Conservation (phyloP, 495 filamentous ascomycete species). For the Bathelium albidoporum region DNA sequence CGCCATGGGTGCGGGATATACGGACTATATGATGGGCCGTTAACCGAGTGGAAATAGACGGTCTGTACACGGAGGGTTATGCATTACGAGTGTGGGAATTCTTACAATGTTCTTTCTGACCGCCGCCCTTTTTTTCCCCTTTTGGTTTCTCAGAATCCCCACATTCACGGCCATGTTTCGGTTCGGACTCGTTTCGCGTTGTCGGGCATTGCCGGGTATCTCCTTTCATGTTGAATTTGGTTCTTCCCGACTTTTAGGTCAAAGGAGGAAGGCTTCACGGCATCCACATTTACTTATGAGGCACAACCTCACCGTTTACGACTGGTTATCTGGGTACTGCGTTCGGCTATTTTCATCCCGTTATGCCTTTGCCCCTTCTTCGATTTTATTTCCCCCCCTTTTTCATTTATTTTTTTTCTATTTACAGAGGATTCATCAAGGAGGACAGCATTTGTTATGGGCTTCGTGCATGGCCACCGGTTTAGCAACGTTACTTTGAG, state of each 20-base stretch:
- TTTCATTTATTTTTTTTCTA: neutral
- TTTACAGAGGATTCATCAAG: neutral
- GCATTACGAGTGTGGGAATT: neutral
- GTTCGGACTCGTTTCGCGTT: neutral
- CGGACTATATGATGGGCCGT: constrained; percentile 9
- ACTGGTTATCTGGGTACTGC: neutral
- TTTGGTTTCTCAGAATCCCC: neutral
- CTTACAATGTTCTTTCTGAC: neutral
- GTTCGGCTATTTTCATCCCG: neutral
- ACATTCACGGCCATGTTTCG: neutral
- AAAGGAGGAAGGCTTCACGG: neutral
- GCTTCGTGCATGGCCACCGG: neutral
- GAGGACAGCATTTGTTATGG: constrained; percentile 1
- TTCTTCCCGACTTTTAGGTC: neutral
- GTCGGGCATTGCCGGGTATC: neutral
- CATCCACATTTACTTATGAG: neutral
- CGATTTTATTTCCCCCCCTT: neutral
- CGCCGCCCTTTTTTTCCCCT: neutral
- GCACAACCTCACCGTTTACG: neutral
- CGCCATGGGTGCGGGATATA: constrained; percentile 2
- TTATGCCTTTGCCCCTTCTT: neutral
- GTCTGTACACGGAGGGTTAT: neutral
- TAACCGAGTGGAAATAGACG: neutral
- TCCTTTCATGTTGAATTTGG: too few relatives aligned
- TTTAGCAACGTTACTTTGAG: neutral